Conservation (phyloP, 192 early-diverging fungal genomes). For the Coemansia sp. region DNA sequence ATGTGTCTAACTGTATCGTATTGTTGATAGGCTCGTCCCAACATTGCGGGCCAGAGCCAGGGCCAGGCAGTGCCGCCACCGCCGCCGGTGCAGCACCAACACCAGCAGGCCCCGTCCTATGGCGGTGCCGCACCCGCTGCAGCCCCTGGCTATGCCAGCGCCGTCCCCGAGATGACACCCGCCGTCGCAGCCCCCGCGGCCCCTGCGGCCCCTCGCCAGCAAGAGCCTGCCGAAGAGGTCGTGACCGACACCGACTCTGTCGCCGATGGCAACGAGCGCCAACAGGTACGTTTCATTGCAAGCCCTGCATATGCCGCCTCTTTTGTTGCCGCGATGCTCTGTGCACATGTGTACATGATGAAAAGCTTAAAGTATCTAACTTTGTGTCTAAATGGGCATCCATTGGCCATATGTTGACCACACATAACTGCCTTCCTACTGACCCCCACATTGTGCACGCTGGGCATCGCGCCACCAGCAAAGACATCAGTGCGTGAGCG, state of each 20-base stretch:
- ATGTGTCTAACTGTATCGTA: background rate
- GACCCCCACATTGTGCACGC: conserved; percentile 7
- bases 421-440: conserved; percentile 49
- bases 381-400: too few species aligned
- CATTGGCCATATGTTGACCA: background rate
- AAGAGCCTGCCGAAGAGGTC: conserved; percentile 5
- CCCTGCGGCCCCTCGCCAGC: too few species aligned
- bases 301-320: too few species aligned
- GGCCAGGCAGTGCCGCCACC: too few species aligned
- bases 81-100: background rate
- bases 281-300: conserved; percentile 13
- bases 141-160: too few species aligned
- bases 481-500: too few species aligned
- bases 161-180: background rate
- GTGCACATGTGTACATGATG: too few species aligned
- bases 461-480: too few species aligned
- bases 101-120: conserved; percentile 12
- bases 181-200: too few species aligned
- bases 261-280: background rate
- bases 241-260: conserved; percentile 14
- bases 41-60: conserved; percentile 18
- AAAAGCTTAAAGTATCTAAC: too few species aligned
- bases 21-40: conserved; percentile 6
- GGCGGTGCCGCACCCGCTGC: too few species aligned
- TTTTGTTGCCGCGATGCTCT: too few species aligned